Evolutionary conservation across 2,329 filamentous ascomycete species (phyloP).

Genomic region (Fusarium sp.): DNA sequence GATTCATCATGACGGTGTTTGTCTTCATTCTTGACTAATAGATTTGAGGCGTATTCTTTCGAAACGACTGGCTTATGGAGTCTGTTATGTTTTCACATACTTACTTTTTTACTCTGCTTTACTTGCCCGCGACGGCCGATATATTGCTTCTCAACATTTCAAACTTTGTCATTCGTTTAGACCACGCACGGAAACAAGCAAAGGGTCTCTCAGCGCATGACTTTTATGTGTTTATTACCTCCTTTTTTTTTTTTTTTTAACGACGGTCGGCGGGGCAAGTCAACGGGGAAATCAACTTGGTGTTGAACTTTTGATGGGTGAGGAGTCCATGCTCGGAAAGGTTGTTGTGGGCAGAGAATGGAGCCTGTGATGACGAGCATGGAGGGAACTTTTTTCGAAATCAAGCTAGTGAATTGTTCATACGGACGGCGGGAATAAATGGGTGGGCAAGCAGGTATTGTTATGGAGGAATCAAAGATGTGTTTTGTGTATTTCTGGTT

Average conservation of each 20-base stretch:
- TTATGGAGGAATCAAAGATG: conserved; percentile 1
- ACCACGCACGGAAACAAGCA: neutral
- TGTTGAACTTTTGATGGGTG: neutral
- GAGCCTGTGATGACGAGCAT: neutral
- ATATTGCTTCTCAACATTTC: conserved; percentile 5
- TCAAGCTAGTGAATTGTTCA: neutral
- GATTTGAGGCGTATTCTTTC: conserved; percentile 27
- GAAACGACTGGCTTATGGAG: conserved; percentile 16
- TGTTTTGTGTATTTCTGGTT: conserved; percentile 18
- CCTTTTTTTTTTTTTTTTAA: neutral
- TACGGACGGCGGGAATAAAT: neutral
- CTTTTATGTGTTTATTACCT: neutral
- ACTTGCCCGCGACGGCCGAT: conserved; percentile 20
- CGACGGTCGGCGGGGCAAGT: neutral
- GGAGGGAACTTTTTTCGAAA: neutral
- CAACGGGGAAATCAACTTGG: neutral
- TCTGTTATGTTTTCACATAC: conserved; percentile 15
- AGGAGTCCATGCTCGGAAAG: neutral
- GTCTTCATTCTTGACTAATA: conserved; percentile 23
- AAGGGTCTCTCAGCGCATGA: conserved; percentile 5
- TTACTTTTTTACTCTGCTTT: neutral
- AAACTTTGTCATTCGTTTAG: conserved; percentile 16
- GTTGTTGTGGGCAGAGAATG: neutral
- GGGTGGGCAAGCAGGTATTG: neutral
- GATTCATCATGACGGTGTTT: conserved; percentile 34